These are phyloP conservation scores for Myrica gale DNA, from an alignment of 306 rosid species.

Conservation along the genomic window DNA sequence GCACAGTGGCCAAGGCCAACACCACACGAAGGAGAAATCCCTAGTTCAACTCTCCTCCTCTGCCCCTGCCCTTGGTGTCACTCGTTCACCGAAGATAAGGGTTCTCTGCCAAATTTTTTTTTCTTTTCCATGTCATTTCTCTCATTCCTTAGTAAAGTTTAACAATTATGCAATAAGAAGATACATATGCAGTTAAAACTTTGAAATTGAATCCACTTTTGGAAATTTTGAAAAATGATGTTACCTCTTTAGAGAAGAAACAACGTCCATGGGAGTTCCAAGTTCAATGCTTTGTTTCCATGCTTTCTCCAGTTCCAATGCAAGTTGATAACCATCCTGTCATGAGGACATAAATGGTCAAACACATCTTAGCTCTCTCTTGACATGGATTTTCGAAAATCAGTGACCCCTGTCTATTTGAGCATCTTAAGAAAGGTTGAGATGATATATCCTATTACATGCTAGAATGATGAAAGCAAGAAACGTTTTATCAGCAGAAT, in stretches of 20 bases:
- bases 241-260: constrained; percentile 71
- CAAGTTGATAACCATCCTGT: constrained; percentile 94
- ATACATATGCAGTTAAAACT: constrained; percentile 6
- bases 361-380: constrained; percentile 18
- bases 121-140: not conserved
- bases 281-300: constrained; percentile 53
- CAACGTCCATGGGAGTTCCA: constrained; percentile 59
- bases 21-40: not conserved
- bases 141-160: not conserved
- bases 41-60: not conserved
- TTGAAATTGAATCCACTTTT: constrained; percentile 6
- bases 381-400: not conserved
- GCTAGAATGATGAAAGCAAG: not conserved
- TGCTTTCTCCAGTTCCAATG: constrained; percentile 68
- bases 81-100: not conserved
- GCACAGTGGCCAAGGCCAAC: not conserved
- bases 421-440: not conserved
- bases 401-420: not conserved
- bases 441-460: constrained; percentile 5
- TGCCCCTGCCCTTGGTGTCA: not conserved
- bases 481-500: not conserved
- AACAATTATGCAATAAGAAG: constrained; percentile 2
- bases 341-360: constrained; percentile 28
- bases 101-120: not conserved
- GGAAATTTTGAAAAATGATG: constrained; percentile 13